Base-by-base conservation (phyloP, 2,329 filamentous ascomycete species). In the Calycina herbarum region DNA sequence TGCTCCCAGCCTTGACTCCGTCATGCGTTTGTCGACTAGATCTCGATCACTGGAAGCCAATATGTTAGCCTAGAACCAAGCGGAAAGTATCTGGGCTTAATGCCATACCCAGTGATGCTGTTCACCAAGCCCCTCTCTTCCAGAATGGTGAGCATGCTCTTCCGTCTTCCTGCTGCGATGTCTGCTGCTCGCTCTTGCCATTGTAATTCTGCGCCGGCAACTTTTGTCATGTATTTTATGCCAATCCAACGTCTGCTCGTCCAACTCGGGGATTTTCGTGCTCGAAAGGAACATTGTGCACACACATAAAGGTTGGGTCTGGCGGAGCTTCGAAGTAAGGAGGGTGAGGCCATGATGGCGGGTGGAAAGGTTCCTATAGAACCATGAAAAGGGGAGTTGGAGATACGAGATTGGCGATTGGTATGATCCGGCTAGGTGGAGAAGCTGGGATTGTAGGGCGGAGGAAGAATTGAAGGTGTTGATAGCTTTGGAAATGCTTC, bases 121-220 rank as follows among this genome's bases (percentile, higher is more conserved):
- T 94, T 91, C 67, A 94, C 81, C 69, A 86, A 88, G 56, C 91
- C 92, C 72, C 92, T 83, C 77, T 91, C 87, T 71, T 91, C 85
- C 13, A 95, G 81, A 20, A 89, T 72, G 62, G 86, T 84, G 79
- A 90, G 86, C 62, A 89, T 82, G 68, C 86, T 80, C 57, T 79
- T 79, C 59, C 76, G 64, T 70, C 84, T 77, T 57, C 87, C 87
- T 0, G 77, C 75, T 61, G 79, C 57, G 57, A 89, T 87, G 65
- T 75, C 72, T 42, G 77, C 65, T 2, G 85, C 84, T 61, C 77
- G 77, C 57, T 76, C 68, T 17, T 78, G 71, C 86, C 87, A 90
- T 24, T 79, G 73, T 11, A 66, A 13, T 63, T 75, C 71, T 2
- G 75, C 75, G 59, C 72, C 69, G 15, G 69, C 73, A 7, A 69